These are phyloP conservation scores for Fusarium napiforme DNA, from an alignment of 2,329 filamentous ascomycete species.

Conservation along the genomic window DNA sequence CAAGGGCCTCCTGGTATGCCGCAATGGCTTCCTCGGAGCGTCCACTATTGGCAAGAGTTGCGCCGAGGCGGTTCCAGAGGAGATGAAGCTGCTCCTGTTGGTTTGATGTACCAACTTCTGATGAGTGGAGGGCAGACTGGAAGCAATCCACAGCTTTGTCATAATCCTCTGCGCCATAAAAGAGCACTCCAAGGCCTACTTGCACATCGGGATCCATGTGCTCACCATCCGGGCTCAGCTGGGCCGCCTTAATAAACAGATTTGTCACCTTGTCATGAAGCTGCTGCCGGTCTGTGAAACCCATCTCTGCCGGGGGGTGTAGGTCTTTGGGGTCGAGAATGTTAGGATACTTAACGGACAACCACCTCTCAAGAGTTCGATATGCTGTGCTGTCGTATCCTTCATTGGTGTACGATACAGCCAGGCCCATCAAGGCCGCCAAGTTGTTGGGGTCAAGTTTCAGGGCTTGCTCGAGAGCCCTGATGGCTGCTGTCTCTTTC, in stretches of 20 bases:
- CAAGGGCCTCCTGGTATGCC: slow-evolving; percentile 92
- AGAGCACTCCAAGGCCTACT: slow-evolving; percentile 94
- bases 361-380: slow-evolving; percentile 94
- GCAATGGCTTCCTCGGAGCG: slow-evolving; percentile 95
- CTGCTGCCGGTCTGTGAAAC: slow-evolving; percentile 91
- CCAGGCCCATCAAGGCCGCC: slow-evolving; percentile 91
- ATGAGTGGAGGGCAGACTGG: slow-evolving; percentile 86
- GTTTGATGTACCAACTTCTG: slow-evolving; percentile 85
- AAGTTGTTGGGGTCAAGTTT: slow-evolving; percentile 89
- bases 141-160: slow-evolving; percentile 99
- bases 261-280: slow-evolving; percentile 92
- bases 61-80: slow-evolving; percentile 96
- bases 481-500: slow-evolving; percentile 95
- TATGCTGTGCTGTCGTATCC: slow-evolving; percentile 98
- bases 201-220: slow-evolving; percentile 99
- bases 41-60: slow-evolving; percentile 93
- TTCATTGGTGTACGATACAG: slow-evolving; percentile 98
- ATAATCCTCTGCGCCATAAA: slow-evolving; percentile 98
- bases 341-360: slow-evolving; percentile 91
- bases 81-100: slow-evolving; percentile 88
- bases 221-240: slow-evolving; percentile 89
- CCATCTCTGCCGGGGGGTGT: slow-evolving; percentile 82
- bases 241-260: slow-evolving; percentile 91
- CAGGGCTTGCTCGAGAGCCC: slow-evolving; percentile 89
- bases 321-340: slow-evolving; percentile 79